phyloP scores from a whole-genome alignment of 768 basidiomycete genomes.

The Lactarius deliciosus region DNA sequence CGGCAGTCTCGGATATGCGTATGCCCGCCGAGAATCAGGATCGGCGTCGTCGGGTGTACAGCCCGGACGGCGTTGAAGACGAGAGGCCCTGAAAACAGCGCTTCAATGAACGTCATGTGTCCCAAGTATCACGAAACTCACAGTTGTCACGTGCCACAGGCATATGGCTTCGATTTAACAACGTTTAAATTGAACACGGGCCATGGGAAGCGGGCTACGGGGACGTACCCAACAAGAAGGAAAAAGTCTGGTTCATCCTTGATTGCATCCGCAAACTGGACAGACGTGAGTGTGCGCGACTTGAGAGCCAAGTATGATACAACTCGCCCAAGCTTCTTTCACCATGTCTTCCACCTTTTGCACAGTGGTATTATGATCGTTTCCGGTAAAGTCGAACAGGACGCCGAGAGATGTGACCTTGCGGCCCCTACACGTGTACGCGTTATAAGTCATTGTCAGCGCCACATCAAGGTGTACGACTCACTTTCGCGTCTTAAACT shows the following conservation, averaged over 20 bases:
- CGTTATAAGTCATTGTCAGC: not conserved
- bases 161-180: conserved; percentile 63
- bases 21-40: conserved; percentile 83
- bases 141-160: conserved; percentile 70
- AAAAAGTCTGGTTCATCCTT: conserved; percentile 81
- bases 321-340: conserved; percentile 68
- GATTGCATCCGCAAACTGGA: conserved; percentile 75
- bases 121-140: conserved; percentile 33
- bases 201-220: not conserved
- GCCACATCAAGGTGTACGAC: conserved; percentile 26
- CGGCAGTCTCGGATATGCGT: conserved; percentile 79
- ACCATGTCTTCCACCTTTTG: conserved; percentile 75
- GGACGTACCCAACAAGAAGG: conserved; percentile 61
- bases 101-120: not conserved
- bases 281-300: not conserved
- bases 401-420: conserved; percentile 80
- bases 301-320: not conserved
- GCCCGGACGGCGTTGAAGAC: conserved; percentile 74
- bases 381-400: conserved; percentile 72
- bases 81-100: conserved; percentile 51
- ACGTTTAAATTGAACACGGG: not conserved
- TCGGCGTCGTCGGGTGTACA: conserved; percentile 72
- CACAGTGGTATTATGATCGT: conserved; percentile 69
- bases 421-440: conserved; percentile 48
- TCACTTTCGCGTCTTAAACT: conserved; percentile 74